These are phyloP conservation scores for Penicillium herquei DNA, from an alignment of 495 filamentous ascomycete genomes.

Conservation along the genomic window DNA sequence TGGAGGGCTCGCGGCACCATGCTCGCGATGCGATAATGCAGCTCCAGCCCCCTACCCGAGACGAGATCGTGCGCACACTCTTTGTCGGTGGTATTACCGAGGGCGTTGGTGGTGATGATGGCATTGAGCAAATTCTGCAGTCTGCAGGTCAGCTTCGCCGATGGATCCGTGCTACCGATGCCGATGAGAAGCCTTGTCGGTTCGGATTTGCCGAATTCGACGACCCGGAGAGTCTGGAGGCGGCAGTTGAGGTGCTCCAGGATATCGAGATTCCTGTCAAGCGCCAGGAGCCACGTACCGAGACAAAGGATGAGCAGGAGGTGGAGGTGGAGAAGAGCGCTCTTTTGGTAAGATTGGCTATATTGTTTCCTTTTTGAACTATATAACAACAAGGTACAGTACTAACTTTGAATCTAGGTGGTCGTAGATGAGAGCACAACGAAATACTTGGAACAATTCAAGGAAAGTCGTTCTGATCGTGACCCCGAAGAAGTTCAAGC, in stretches of 20 bases:
- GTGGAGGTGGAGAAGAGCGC: conserved; percentile 70
- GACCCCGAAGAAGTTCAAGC: conserved; percentile 63
- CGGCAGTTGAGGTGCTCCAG: conserved; percentile 81
- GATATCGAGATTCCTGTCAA: conserved; percentile 84
- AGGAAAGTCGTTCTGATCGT: conserved; percentile 61
- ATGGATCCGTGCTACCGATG: conserved; percentile 81
- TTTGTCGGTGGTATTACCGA: conserved; percentile 86
- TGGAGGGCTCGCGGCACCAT: conserved; percentile 67
- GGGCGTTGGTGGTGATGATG: conserved; percentile 73
- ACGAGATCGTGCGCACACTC: conserved; percentile 87
- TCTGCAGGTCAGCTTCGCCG: conserved; percentile 75
- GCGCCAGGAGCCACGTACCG: conserved; percentile 53
- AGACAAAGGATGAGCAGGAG: conserved; percentile 57
- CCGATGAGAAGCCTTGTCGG: conserved; percentile 77
- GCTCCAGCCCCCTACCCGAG: conserved; percentile 78
- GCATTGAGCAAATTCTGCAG: conserved; percentile 76
- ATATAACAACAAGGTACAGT: background rate
- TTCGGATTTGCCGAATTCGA: conserved; percentile 99
- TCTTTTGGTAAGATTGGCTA: conserved; percentile 50
- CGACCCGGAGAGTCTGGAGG: conserved; percentile 82
- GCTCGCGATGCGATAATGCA: conserved; percentile 74
- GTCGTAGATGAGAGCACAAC: conserved; percentile 77
- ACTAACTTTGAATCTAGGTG: conserved; percentile 45
- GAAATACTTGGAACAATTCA: conserved; percentile 79
- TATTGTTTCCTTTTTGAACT: background rate